A percentile compares a stretch with the other conserved stretches of the same genome.
phyloP scores from a whole-genome alignment of 805 yeast genomes.

The Kazachstania viticola region DNA sequence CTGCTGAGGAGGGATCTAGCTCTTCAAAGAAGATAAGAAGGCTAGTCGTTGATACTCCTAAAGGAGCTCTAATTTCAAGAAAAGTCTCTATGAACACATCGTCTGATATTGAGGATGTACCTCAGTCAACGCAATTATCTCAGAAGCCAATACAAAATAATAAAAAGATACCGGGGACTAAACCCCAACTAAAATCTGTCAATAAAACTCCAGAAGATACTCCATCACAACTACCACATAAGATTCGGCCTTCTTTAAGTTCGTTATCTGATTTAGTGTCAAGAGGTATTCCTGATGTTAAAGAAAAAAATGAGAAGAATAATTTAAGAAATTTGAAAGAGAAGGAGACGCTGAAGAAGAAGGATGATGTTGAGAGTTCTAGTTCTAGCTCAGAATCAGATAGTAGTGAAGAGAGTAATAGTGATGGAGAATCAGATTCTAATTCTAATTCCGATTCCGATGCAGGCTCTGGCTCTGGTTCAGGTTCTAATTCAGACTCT shows the following conservation, averaged over 20 bases:
- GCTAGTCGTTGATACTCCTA: conserved; percentile 38
- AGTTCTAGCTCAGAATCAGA: conserved; percentile 4
- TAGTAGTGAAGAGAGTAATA: background rate
- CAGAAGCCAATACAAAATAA: no score
- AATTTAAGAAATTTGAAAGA: no score
- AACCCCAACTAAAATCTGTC: background rate
- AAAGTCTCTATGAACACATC: conserved; percentile 1
- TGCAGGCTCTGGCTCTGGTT: conserved; percentile 5
- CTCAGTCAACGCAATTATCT: conserved; percentile 17
- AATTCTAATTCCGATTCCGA: conserved; percentile 6
- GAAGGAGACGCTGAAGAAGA: no score
- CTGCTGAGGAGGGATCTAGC: conserved; percentile 2
- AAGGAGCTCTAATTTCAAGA: conserved; percentile 18
- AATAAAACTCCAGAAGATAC: conserved; percentile 8
- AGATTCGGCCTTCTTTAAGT: conserved; percentile 32
- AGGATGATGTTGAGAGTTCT: background rate
- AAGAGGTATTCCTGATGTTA: conserved; percentile 61
- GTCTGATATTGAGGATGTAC: conserved; percentile 7
- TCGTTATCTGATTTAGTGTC: conserved; percentile 48
- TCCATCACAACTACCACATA: conserved; percentile 21
- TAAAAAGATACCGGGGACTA: no score
- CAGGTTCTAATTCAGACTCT: conserved; percentile 11
- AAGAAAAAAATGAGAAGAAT: conserved; percentile 28
- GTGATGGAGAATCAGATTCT: conserved; percentile 1
- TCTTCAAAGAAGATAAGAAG: conserved; percentile 24